Conservation (phyloP, 2,329 filamentous ascomycete species). For the Colletotrichum acutatum region DNA sequence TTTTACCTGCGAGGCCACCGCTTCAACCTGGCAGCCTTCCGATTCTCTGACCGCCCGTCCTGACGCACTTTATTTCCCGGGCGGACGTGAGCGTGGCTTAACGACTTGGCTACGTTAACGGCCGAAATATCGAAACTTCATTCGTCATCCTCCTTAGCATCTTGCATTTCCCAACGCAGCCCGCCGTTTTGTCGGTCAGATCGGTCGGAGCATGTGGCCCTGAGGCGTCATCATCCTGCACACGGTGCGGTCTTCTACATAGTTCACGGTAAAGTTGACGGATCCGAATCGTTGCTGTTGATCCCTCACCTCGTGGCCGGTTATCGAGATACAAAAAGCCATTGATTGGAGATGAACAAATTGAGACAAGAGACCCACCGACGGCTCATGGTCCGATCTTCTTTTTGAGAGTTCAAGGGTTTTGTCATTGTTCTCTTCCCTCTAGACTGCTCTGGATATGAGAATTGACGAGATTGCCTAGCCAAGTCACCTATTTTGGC, state of each 20-base stretch:
- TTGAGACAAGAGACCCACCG: neutral
- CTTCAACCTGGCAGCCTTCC: neutral
- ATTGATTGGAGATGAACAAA: neutral
- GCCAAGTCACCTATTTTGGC: neutral
- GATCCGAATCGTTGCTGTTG: neutral
- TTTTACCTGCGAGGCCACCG: neutral
- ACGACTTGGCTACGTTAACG: neutral
- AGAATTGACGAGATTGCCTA: neutral
- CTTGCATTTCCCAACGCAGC: neutral
- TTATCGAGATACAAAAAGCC: neutral
- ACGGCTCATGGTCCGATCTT: neutral
- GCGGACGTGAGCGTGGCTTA: neutral
- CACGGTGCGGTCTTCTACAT: neutral
- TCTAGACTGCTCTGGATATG: neutral
- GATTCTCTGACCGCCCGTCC: neutral
- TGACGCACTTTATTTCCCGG: neutral
- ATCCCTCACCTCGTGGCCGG: neutral
- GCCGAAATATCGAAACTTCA: neutral
- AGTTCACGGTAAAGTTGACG: neutral
- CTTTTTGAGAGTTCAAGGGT: neutral
- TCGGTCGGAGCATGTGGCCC: neutral
- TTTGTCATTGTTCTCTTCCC: neutral
- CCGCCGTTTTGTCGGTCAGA: neutral
- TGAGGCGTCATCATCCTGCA: neutral
- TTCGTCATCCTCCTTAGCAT: neutral